Percentiles rank a stretch among this genome's conserved stretches.
phyloP scores from a whole-genome alignment of 2,329 filamentous ascomycete genomes.

The Claviceps purpurea region DNA sequence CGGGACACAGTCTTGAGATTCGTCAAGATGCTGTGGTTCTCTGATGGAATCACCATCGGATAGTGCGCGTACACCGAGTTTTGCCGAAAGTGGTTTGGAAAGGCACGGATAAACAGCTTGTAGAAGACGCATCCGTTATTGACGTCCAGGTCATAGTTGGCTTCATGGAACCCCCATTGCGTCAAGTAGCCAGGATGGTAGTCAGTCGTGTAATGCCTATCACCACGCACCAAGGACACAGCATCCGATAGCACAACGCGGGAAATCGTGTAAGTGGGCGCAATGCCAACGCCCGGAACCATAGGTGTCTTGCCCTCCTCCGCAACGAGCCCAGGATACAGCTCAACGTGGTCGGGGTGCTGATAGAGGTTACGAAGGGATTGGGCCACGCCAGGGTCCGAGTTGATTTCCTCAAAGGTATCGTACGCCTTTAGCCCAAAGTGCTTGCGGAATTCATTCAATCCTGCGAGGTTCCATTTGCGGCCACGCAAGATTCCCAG shows the following conservation, averaged over 20 bases:
- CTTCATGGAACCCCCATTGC: slow-evolving; percentile 73
- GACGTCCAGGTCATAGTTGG: slow-evolving; percentile 55
- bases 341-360: slow-evolving; percentile 65
- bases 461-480: slow-evolving; percentile 61
- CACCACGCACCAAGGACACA: slow-evolving; percentile 63
- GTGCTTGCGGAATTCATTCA: slow-evolving; percentile 79
- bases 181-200: slow-evolving; percentile 63
- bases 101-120: slow-evolving; percentile 67
- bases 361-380: slow-evolving; percentile 57
- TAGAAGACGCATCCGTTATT: slow-evolving; percentile 78
- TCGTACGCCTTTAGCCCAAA: slow-evolving; percentile 65
- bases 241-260: slow-evolving; percentile 67
- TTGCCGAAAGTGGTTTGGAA: slow-evolving; percentile 64
- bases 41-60: slow-evolving; percentile 55
- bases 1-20: slow-evolving; percentile 51
- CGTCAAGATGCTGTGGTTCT: slow-evolving; percentile 59
- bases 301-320: slow-evolving; percentile 65
- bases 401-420: slow-evolving; percentile 74
- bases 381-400: slow-evolving; percentile 56
- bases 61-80: slow-evolving; percentile 76
- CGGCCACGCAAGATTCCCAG: slow-evolving; percentile 67
- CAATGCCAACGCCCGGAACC: slow-evolving; percentile 60
- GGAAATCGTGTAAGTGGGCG: slow-evolving; percentile 63
- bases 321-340: slow-evolving; percentile 66
- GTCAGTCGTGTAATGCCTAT: slow-evolving; percentile 68